Evolutionary conservation across 1,284 basidiomycete species (phyloP).

Genomic region (Macrocybe sp.): DNA sequence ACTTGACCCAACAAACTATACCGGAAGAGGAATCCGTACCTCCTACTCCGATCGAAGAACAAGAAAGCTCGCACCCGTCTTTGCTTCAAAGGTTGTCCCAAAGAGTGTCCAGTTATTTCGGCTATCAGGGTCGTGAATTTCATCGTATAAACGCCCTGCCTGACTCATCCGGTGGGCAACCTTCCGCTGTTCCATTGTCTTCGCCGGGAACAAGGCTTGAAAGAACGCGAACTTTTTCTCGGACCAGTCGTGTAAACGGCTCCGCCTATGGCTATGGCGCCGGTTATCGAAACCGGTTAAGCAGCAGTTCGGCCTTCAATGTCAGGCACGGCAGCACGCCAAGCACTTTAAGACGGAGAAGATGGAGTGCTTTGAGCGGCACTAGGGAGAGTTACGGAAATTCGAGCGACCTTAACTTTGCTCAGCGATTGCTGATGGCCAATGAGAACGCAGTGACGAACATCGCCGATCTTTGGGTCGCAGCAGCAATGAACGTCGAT

Average conservation of each 20-base stretch:
- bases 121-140: constrained; percentile 40
- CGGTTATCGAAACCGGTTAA: constrained; percentile 47
- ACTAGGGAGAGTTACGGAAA: constrained; percentile 32
- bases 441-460: constrained; percentile 89
- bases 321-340: constrained; percentile 43
- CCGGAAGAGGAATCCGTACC: constrained; percentile 52
- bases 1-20: constrained; percentile 38
- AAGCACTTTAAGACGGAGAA: constrained; percentile 42
- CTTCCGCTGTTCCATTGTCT: constrained; percentile 43
- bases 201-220: constrained; percentile 33
- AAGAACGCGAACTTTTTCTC: constrained; percentile 43
- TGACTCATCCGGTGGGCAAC: constrained; percentile 19
- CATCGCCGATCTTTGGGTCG: constrained; percentile 91
- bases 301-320: constrained; percentile 40
- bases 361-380: constrained; percentile 44
- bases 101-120: constrained; percentile 52
- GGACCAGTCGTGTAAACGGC: constrained; percentile 57
- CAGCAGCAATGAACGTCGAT: constrained; percentile 87
- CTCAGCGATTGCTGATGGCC: constrained; percentile 86
- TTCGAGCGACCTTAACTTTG: constrained; percentile 67
- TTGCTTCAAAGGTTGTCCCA: constrained; percentile 31
- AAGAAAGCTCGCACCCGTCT: constrained; percentile 17
- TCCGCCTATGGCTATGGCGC: constrained; percentile 76
- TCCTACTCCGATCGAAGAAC: constrained; percentile 44
- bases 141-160: constrained; percentile 19